Evolutionary conservation across 305 asterid species (phyloP), one percentile per base, ranked within the genome.

Genomic region (Rubia tinctorum): DNA sequence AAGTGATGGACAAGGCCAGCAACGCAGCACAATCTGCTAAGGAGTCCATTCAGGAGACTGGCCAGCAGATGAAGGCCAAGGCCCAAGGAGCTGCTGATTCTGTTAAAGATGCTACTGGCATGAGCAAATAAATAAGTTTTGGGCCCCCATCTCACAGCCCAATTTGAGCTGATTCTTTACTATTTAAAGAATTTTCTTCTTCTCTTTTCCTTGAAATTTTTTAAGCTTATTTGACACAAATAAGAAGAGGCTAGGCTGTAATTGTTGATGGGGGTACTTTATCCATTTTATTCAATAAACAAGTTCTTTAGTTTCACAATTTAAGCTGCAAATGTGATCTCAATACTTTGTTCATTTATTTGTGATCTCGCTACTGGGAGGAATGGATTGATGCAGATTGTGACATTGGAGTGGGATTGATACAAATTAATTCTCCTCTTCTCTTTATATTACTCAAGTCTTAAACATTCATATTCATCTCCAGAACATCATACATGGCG

Each of bases 11-110:
- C 22, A 84, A 81, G 79, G 95, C 95, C 10, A 27, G 86, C 72
- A 78, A 84, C 76, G 88, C 84, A 64, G 96, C 95, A 10, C 91
- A 92, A 23, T 90, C 98, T 12, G 88, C 91, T 1, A 86, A 83
- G 78, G 96, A 92, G 69, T 71, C 96, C 8, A 8, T 84, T 59
- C 89, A 90, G 69, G 80, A 86, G 91, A 84, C 81, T 40, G 97
- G 88, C 9, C 77, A 80, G 62, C 86, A 84, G 81, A 5, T 73
- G 79, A 85, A 83, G 82, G 90, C 75, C 17, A 84, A 77, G 83
- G 96, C 93, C 74, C 84, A 84, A 56, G 90, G 84, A 22, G 96
- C 95, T 71, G 84, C 82, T 64, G 96, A 88, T 11, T 85, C 95
- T 4, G 90, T 86, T 47, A 92, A 90, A 83, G 49, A 92, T 79